phyloP scores from a whole-genome alignment of 2,329 filamentous ascomycete species.

The Epichloe gansuensis region DNA sequence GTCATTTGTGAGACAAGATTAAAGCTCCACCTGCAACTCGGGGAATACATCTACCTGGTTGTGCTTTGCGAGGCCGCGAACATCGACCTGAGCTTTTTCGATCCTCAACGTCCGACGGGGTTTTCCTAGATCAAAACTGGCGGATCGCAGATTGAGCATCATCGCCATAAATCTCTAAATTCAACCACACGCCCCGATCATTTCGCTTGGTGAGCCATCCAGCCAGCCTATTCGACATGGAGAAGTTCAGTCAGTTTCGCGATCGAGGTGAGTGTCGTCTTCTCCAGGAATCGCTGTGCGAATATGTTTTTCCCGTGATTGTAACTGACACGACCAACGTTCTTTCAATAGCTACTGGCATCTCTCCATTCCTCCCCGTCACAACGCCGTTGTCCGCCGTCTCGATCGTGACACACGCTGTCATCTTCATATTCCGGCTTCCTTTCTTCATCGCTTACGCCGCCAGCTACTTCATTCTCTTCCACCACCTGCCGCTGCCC shows the following conservation, averaged over 20 bases:
- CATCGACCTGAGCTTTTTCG: too few species aligned
- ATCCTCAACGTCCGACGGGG: too few species aligned
- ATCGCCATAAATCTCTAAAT: too few species aligned
- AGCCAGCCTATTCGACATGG: conserved; percentile 44
- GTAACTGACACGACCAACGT: not conserved
- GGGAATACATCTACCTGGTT: not conserved
- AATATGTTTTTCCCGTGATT: not conserved
- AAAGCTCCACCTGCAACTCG: not conserved
- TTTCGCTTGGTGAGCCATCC: not conserved
- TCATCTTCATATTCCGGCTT: conserved; percentile 70
- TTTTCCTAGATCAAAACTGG: too few species aligned
- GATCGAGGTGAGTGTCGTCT: conserved; percentile 54
- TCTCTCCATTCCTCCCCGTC: conserved; percentile 87
- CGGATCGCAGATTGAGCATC: too few species aligned
- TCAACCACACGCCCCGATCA: not conserved
- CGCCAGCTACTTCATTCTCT: conserved; percentile 60
- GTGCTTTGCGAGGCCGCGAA: not conserved
- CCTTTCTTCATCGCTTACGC: conserved; percentile 60
- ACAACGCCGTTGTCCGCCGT: conserved; percentile 50
- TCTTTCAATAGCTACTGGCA: conserved; percentile 61
- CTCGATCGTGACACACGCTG: conserved; percentile 49
- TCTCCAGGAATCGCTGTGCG: not conserved
- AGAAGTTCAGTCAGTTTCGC: conserved; percentile 88
- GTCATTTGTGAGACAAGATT: not conserved
- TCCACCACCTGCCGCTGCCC: conserved; percentile 66